Evolutionary conservation across 1,284 basidiomycete species (phyloP), one percentile per base, ranked within the genome.

Genomic region (Boletus smithii): DNA sequence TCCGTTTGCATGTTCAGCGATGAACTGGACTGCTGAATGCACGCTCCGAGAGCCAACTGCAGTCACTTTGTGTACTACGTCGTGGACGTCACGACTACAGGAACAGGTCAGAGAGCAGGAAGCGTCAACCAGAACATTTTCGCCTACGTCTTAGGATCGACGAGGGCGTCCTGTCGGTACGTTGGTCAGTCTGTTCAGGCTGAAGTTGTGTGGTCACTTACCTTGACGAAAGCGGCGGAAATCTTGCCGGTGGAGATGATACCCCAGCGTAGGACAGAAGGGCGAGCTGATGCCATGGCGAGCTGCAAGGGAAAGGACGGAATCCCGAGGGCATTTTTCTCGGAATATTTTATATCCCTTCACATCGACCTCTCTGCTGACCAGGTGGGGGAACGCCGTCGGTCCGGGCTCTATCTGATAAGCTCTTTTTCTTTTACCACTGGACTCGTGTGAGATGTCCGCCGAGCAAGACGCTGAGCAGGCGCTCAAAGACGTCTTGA

Each of bases 1-100:
- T 14, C 77, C 78, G 3, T 65, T 66, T 30, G 75, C 74, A 35
- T 76, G 59, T 24, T 70, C 68, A 33, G 76, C 61, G 58, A 93
- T 81, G 64, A 95, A 95, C 31, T 77, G 74, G 50, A 81, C 69
- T 4, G 92, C 92, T 36, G 81, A 87, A 20, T 77, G 73, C 14
- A 80, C 68, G 36, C 70, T 82, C 33, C 91, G 81, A 22, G 92
- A 95, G 8, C 88, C 91, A 20, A 94, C 85, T 2, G 88, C 91
- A 9, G 73, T 74, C 37, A 95, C 73, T 59, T 81, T 80, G 69
- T 95, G 92, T 3, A 73, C 66, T 8, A 95, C 76, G 63, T 95
- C 93, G 23, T 74, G 63, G 5, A 84, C 83, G 39, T 72, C 70
- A 20, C 91, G 88, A 14, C 85, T 88, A 41, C 6, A 42, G 18